These are phyloP conservation scores for Leishmania tropica DNA, from an alignment of 208 protist genomes.

Conservation along the genomic window DNA sequence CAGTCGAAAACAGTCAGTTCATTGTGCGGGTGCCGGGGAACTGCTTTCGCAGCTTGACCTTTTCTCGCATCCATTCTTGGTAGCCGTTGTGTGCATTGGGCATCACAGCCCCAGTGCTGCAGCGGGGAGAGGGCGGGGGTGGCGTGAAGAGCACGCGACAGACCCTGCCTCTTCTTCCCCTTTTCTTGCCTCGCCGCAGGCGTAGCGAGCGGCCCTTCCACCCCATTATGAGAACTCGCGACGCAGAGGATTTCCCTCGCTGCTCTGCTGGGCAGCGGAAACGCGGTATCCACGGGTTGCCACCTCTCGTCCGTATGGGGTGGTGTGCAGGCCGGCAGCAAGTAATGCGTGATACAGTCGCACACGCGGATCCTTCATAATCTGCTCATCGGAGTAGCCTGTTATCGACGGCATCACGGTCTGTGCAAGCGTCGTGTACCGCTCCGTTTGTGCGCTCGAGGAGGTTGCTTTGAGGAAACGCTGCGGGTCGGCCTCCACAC, in stretches of 20 bases:
- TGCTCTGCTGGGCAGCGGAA: conserved; percentile 65
- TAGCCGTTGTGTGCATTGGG: not conserved
- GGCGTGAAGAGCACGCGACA: not conserved
- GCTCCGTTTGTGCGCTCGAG: conserved; percentile 54
- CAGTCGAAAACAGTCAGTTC: not conserved
- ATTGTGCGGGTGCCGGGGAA: not conserved
- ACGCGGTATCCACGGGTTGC: conserved; percentile 61
- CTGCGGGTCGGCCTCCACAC: conserved; percentile 58
- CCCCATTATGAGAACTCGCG: conserved; percentile 24
- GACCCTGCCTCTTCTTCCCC: not conserved
- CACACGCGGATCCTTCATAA: conserved; percentile 85
- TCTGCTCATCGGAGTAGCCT: conserved; percentile 74
- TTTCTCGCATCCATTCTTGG: not conserved
- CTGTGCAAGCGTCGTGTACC: conserved; percentile 51
- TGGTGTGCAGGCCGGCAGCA: conserved; percentile 79
- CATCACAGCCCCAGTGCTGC: not conserved
- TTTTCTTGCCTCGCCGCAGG: not conserved
- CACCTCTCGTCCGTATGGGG: conserved; percentile 75
- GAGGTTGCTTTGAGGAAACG: conserved; percentile 64
- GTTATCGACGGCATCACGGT: conserved; percentile 24
- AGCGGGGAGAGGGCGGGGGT: not conserved
- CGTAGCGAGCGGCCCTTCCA: not conserved
- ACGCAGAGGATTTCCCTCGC: conserved; percentile 75
- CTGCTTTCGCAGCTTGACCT: not conserved
- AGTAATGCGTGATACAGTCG: conserved; percentile 77